Conservation (phyloP, 1,139 yeast genomes). For the Groenewaldozyma auringiensis region DNA sequence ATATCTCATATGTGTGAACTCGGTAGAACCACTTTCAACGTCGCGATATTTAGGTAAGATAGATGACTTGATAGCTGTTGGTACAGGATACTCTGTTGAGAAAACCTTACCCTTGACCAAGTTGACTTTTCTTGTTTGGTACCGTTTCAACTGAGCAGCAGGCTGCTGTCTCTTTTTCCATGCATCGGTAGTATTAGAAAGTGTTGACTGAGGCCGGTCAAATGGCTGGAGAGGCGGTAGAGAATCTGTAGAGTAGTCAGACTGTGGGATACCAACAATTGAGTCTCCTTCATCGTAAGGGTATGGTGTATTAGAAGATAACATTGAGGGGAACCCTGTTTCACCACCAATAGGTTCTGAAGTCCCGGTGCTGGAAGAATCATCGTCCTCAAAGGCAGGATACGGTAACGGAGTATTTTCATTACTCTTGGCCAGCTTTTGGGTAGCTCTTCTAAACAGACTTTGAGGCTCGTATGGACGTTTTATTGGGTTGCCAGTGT, state of each 20-base stretch:
- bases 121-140: slow-evolving; percentile 47
- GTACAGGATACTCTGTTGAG: slow-evolving; percentile 69
- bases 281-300: slow-evolving; percentile 12
- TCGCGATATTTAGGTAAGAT: slow-evolving; percentile 45
- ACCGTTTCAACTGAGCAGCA: slow-evolving; percentile 18
- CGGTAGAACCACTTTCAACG: slow-evolving; percentile 60
- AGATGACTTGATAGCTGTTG: slow-evolving; percentile 54
- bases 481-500: background rate
- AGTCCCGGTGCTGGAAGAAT: slow-evolving; percentile 9
- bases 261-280: slow-evolving; percentile 4
- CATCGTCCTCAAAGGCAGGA: slow-evolving; percentile 17
- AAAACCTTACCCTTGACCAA: slow-evolving; percentile 66
- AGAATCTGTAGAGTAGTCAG: slow-evolving; percentile 4
- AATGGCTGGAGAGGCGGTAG: slow-evolving; percentile 5
- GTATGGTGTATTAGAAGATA: slow-evolving; percentile 9
- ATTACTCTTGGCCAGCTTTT: background rate
- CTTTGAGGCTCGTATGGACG: background rate
- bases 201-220: slow-evolving; percentile 15
- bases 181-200: slow-evolving; percentile 19
- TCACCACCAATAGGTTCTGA: slow-evolving; percentile 26
- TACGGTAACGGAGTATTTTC: slow-evolving; percentile 17
- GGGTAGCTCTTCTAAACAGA: slow-evolving; percentile 1
- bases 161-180: slow-evolving; percentile 21
- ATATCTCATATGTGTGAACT: slow-evolving; percentile 68
- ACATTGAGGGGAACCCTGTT: slow-evolving; percentile 19